phyloP scores from a whole-genome alignment of 2,329 filamentous ascomycete genomes.

The Talaromyces islandicus region DNA sequence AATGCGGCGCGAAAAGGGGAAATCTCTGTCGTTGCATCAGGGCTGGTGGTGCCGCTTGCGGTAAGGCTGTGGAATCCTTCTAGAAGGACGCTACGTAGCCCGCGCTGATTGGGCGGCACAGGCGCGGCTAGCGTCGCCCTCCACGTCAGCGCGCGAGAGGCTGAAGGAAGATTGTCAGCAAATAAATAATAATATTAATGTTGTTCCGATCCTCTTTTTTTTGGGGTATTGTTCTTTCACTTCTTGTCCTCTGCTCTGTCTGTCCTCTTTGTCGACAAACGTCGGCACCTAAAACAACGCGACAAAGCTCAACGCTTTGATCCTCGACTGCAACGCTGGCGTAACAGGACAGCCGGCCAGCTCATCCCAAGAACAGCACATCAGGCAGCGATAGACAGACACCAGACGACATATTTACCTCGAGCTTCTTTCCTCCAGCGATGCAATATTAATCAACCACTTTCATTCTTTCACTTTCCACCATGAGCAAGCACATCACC shows the following conservation, averaged over 20 bases:
- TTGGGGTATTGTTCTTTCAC: neutral
- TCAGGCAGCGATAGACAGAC: neutral
- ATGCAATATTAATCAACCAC: neutral
- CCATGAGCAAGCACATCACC: slow-evolving; percentile 46
- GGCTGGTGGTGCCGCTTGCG: neutral
- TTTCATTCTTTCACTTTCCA: neutral
- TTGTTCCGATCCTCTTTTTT: neutral
- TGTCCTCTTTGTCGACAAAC: neutral
- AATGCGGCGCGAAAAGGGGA: neutral
- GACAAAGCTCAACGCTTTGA: neutral
- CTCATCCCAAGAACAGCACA: neutral
- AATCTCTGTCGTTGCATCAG: neutral
- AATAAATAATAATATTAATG: neutral
- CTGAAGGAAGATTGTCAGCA: neutral
- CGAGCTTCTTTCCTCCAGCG: neutral
- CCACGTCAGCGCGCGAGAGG: neutral
- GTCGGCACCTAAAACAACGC: neutral
- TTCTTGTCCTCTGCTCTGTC: neutral
- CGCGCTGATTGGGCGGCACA: neutral
- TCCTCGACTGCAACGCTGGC: neutral
- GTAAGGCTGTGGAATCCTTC: neutral
- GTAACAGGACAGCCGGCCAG: neutral
- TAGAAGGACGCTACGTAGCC: neutral
- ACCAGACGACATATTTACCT: neutral
- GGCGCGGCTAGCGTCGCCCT: neutral